Evolutionary conservation across 148 eudicot species (phyloP).

Genomic region (Nepenthes mirabilis): DNA sequence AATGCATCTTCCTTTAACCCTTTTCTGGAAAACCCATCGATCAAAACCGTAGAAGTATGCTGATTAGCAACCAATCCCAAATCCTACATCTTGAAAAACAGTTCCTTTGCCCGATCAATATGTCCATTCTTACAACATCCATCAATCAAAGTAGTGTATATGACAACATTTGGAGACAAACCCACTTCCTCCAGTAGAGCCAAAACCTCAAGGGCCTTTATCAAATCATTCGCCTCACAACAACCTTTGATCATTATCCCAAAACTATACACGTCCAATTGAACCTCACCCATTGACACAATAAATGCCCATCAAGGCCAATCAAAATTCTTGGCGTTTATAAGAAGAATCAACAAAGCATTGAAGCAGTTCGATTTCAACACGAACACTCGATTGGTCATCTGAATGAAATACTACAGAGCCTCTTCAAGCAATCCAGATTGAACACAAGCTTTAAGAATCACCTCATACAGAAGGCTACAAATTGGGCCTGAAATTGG

Average conservation of each 20-base stretch:
- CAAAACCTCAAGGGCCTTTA: constrained; percentile 41
- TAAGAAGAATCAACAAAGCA: neutral
- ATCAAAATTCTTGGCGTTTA: constrained; percentile 12
- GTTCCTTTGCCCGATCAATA: constrained; percentile 33
- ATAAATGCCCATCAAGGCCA: constrained; percentile 42
- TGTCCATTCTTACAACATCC: constrained; percentile 66
- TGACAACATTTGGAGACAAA: constrained; percentile 43
- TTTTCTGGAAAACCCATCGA: constrained; percentile 51
- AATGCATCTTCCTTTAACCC: constrained; percentile 49
- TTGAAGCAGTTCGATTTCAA: neutral
- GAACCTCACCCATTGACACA: constrained; percentile 24
- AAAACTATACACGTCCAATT: constrained; percentile 58
- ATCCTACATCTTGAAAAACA: constrained; percentile 40
- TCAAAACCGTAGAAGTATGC: constrained; percentile 43
- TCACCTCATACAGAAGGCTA: neutral
- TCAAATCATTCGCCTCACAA: constrained; percentile 36
- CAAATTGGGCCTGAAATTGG: no score
- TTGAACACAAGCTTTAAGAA: neutral
- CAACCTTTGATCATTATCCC: constrained; percentile 70
- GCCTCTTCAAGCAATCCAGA: neutral
- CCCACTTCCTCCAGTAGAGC: constrained; percentile 30
- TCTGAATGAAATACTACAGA: neutral
- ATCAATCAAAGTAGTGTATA: constrained; percentile 62
- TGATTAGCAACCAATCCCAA: constrained; percentile 59
- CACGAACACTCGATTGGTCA: neutral